Conservation (phyloP, 148 eudicot species). For the Vaccinium macrocarpon region DNA sequence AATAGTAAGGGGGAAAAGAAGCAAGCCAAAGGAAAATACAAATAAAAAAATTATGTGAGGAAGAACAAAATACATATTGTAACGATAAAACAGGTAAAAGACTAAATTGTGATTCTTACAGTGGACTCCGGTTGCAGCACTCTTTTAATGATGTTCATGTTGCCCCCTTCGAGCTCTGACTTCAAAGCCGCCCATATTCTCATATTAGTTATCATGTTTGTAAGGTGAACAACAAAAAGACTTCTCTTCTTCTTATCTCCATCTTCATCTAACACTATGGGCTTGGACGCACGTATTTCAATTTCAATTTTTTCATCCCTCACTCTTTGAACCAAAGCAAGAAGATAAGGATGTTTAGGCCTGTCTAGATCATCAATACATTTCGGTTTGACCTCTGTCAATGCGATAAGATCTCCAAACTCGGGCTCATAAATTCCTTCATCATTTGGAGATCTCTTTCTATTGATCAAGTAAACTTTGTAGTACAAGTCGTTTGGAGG, state of each 20-base stretch:
- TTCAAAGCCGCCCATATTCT: slow-evolving; percentile 51
- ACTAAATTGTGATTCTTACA: slow-evolving; percentile 26
- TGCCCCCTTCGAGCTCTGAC: slow-evolving; percentile 28
- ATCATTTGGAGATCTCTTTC: too few relatives aligned
- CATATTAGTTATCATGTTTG: slow-evolving; percentile 37
- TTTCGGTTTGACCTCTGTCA: slow-evolving; percentile 40
- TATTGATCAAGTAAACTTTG: not conserved
- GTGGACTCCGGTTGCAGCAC: slow-evolving; percentile 17
- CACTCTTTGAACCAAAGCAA: slow-evolving; percentile 29
- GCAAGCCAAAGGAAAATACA: not conserved
- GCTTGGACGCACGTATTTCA: slow-evolving; percentile 21
- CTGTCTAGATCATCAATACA: slow-evolving; percentile 34
- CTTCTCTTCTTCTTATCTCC: slow-evolving; percentile 8
- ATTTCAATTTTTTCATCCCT: slow-evolving; percentile 14
- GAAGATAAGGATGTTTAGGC: slow-evolving; percentile 21
- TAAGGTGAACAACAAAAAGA: slow-evolving; percentile 34
- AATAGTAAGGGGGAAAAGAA: not conserved
- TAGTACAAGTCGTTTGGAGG: slow-evolving; percentile 35
- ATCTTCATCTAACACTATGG: not conserved
- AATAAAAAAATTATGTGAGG: not conserved
- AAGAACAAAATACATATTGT: not conserved
- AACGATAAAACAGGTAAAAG: not conserved
- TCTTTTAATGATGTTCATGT: slow-evolving; percentile 23
- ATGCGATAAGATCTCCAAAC: slow-evolving; percentile 45
- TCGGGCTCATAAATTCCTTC: slow-evolving; percentile 48